Evolutionary conservation across 2,329 filamentous ascomycete species (phyloP).

Genomic region (Mariannaea sp.): DNA sequence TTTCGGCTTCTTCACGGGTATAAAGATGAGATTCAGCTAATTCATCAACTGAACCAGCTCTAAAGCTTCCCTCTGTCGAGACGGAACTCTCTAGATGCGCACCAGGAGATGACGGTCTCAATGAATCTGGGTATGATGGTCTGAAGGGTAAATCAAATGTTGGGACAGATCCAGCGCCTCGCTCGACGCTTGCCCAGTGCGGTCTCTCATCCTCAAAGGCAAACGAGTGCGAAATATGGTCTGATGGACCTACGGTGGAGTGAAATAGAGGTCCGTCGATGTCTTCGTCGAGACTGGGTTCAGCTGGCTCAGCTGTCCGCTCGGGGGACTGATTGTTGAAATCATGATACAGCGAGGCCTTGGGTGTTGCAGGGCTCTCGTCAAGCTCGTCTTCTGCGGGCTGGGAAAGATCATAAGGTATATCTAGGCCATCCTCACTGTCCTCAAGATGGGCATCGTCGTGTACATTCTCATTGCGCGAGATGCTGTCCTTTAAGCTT

Average conservation of each 20-base stretch:
- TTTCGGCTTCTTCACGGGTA: conserved; percentile 79
- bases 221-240: conserved; percentile 26
- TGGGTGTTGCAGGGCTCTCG: conserved; percentile 55
- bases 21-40: conserved; percentile 71
- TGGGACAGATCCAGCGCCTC: conserved; percentile 28
- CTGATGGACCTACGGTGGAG: conserved; percentile 30
- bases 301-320: conserved; percentile 33
- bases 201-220: conserved; percentile 26
- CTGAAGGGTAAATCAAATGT: conserved; percentile 29
- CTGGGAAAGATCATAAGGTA: conserved; percentile 57
- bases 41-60: conserved; percentile 47
- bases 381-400: conserved; percentile 45
- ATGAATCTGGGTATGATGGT: conserved; percentile 16
- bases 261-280: conserved; percentile 40
- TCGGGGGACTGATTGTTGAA: conserved; percentile 35
- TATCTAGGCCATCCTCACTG: conserved; percentile 61
- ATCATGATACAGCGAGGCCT: conserved; percentile 54
- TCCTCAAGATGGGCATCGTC: conserved; percentile 46
- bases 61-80: conserved; percentile 23
- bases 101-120: conserved; percentile 9
- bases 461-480: conserved; percentile 25
- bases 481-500: conserved; percentile 34
- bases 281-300: conserved; percentile 27
- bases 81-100: conserved; percentile 21
- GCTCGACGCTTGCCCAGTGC: conserved; percentile 29